Evolutionary conservation across 2,329 filamentous ascomycete genomes (phyloP), one percentile per base, ranked within the genome.

Genomic region (Diaporthe amygdali): DNA sequence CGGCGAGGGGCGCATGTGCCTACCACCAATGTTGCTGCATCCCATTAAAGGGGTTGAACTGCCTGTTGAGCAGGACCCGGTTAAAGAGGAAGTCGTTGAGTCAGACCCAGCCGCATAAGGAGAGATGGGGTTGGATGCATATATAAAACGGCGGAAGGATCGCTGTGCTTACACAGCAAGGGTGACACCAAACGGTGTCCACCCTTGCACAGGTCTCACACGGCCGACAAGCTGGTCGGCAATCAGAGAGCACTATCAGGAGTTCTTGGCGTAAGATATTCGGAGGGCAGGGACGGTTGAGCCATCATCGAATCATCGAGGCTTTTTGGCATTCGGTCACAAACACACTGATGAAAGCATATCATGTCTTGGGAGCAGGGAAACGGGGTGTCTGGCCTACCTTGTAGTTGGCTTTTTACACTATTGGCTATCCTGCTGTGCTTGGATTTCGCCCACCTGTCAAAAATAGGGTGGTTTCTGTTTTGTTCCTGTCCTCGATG

Each of bases 11-110:
- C 88, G 95, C 72, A 97, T 97, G 94, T 98, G 95, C 82, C 83
- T 97, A 49, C 94, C 95, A 9, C 94, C 93, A 0, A 96, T 97
- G 92, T 82, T 97, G 73, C 82, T 98, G 74, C 95, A 98, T 86
- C 95, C 95, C 0, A 88, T 97, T 67, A 98, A 97, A 85, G 88
- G 90, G 67, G 88, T 95, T 6, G 89, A 92, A 70, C 76, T 92
- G 64, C 88, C 90, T 9, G 89, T 93, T 2, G 91, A 88, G 79
- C 87, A 87, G 32, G 84, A 87, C 51, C 82, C 84, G 5, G 82
- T 84, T 3, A 83, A 84, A 54, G 79, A 84, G 4, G 83, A 80
- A 71, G 77, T 82, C 78, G 74, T 86, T 71, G 74, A 89, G 78
- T 85, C 90, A 79, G 84, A 90, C 75, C 87, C 88, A 0, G 80